Conservation (phyloP, 163 green algal genomes). For the Coccomyxa subellipsoidea region DNA sequence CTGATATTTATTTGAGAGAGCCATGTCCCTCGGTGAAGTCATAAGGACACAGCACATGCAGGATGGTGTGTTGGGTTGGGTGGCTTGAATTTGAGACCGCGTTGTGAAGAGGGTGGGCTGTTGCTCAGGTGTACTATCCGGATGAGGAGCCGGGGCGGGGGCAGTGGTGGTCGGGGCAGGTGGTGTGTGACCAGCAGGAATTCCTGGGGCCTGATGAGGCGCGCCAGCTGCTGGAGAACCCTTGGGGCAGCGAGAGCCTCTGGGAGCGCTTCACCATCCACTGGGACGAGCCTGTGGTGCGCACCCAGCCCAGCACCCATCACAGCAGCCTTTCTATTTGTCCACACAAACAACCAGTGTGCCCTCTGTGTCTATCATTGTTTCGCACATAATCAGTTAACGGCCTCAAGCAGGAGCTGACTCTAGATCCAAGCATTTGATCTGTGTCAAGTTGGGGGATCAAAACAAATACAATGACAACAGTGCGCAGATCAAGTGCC, state of each 20-base stretch:
- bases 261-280: slow-evolving; percentile 53
- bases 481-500: neutral
- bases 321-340: neutral
- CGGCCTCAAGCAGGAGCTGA: too few species aligned
- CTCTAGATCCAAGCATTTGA: too few species aligned
- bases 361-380: too few species aligned
- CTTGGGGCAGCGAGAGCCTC: slow-evolving; percentile 34
- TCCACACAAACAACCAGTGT: neutral
- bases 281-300: slow-evolving; percentile 24
- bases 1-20: too few species aligned
- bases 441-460: too few species aligned
- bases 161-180: neutral
- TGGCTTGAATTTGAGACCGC: neutral
- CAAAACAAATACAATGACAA: too few species aligned
- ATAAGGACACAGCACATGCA: too few species aligned
- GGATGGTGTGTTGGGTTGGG: too few species aligned
- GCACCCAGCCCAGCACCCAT: neutral
- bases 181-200: neutral
- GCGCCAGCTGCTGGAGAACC: slow-evolving; percentile 19
- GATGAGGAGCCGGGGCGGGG: slow-evolving; percentile 12
- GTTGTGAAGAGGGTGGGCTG: neutral
- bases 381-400: too few species aligned
- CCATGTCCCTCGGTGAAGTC: too few species aligned
- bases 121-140: slow-evolving; percentile 32
- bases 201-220: slow-evolving; percentile 9